Base-by-base conservation (phyloP, 805 yeast genomes). In the Candida insectalens region DNA sequence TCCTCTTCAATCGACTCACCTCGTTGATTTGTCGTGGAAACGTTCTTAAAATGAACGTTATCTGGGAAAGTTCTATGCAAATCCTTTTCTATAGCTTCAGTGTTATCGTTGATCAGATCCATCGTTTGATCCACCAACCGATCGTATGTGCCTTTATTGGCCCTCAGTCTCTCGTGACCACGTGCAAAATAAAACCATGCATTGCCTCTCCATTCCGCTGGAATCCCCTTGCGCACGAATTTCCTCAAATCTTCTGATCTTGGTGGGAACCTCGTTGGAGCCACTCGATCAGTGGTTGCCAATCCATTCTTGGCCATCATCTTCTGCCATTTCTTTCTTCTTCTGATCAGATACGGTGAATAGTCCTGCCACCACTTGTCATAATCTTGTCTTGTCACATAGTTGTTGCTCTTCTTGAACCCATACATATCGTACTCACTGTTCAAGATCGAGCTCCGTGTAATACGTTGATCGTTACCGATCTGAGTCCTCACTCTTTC, bases 141-240 rank as follows among this genome's bases (percentile, higher is more conserved):
- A 29, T 76, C 83, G 53, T 88, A 92, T 2, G 83, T 68, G 1
- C 94, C 95, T 12, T 61, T 62, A 50, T 88, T 75, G 26, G 74
- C 73, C 43, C 70, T 74, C 36, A 85, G 57, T 43, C 68, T 69
- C n/a, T 59, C 57, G 27, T 45, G 41, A 3, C 97, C 98, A 18
- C 77, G 77, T 6, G 95, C 94, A 55, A 83, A 89, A 62, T 76
- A 79, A 67, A 92, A 89, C 98, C 98, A 89, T 1, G 96, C 96
- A 43, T 74, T 72, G 1, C 98, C 98, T 44, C 98, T 65, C 96
- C 96, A 89, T 51, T 85, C 96, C 0, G 95, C 88, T 0, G 98
- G 97, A 8, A 89, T 78, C 9, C 98, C 98, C 52, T 83, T 83
- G 36, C 96, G 69, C 9, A 92, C 74, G 47, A 83, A 78, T 38